Conservation (phyloP, 306 rosid species). For the Vachellia collinsii region DNA sequence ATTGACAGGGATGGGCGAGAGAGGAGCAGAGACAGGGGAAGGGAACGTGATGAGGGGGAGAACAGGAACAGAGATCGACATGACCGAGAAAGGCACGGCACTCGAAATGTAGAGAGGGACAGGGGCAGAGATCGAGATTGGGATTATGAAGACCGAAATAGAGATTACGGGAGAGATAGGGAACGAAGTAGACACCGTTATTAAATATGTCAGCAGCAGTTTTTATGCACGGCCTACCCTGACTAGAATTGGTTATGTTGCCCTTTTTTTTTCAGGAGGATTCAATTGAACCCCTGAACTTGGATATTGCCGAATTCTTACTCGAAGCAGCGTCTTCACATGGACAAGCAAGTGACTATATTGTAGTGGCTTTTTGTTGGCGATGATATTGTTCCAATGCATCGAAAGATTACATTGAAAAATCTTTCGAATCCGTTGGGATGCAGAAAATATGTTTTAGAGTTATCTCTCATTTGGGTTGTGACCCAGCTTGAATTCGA, state of each 20-base stretch:
- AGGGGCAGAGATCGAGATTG: conserved; percentile 77
- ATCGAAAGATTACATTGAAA: background rate
- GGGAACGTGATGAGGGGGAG: conserved; percentile 67
- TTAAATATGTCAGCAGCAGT: conserved; percentile 40
- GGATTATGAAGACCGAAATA: conserved; percentile 66
- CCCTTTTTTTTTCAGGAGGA: conserved; percentile 25
- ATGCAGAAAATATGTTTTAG: background rate
- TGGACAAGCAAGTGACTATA: background rate
- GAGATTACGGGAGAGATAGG: conserved; percentile 80
- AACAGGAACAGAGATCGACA: conserved; percentile 69
- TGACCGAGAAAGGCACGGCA: conserved; percentile 65
- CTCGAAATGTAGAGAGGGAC: conserved; percentile 77
- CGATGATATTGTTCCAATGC: background rate
- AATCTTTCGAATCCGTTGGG: background rate
- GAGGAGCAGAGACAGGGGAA: conserved; percentile 81
- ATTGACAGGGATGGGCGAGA: conserved; percentile 79
- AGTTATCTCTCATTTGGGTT: background rate
- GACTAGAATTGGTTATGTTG: conserved; percentile 27
- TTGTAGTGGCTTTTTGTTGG: background rate
- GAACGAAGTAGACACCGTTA: conserved; percentile 68
- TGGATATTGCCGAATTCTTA: conserved; percentile 20
- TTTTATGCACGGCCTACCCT: conserved; percentile 31
- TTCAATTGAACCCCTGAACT: conserved; percentile 36
- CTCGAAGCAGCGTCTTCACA: background rate
- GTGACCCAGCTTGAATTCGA: background rate